phyloP scores from a whole-genome alignment of 2,329 filamentous ascomycete species.

The Cordyceps militaris region DNA sequence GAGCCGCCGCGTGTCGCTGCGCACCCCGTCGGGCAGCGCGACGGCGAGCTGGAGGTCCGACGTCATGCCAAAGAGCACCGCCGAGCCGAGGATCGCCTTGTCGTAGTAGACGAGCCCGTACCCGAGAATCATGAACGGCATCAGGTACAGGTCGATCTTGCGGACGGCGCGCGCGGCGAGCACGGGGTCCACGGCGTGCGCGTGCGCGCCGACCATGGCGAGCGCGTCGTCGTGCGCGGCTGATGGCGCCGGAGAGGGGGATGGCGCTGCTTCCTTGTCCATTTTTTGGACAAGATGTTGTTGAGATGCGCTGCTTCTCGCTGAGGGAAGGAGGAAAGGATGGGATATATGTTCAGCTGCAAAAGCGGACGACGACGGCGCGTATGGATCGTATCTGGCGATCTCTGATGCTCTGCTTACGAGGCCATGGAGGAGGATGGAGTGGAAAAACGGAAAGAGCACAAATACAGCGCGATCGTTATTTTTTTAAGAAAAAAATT shows the following conservation, averaged over 20 bases:
- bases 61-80: constrained; percentile 71
- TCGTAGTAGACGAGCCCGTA: constrained; percentile 39
- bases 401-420: too few relatives aligned
- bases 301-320: too few relatives aligned
- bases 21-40: constrained; percentile 32
- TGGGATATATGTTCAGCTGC: too few relatives aligned
- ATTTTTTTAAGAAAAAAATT: background rate
- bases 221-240: constrained; percentile 41
- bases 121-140: constrained; percentile 58
- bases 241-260: background rate
- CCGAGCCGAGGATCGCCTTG: constrained; percentile 65
- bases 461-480: background rate
- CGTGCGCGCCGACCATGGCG: constrained; percentile 51
- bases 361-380: too few relatives aligned
- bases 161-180: constrained; percentile 50
- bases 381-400: too few relatives aligned
- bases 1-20: constrained; percentile 58
- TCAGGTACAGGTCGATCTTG: constrained; percentile 61
- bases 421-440: too few relatives aligned
- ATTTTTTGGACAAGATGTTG: too few relatives aligned
- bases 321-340: too few relatives aligned
- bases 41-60: constrained; percentile 55
- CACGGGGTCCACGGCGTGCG: constrained; percentile 45
- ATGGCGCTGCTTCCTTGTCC: background rate
- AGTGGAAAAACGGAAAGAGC: background rate